Base-by-base conservation (phyloP, 2,329 filamentous ascomycete genomes). In the Colletotrichum limetticola region DNA sequence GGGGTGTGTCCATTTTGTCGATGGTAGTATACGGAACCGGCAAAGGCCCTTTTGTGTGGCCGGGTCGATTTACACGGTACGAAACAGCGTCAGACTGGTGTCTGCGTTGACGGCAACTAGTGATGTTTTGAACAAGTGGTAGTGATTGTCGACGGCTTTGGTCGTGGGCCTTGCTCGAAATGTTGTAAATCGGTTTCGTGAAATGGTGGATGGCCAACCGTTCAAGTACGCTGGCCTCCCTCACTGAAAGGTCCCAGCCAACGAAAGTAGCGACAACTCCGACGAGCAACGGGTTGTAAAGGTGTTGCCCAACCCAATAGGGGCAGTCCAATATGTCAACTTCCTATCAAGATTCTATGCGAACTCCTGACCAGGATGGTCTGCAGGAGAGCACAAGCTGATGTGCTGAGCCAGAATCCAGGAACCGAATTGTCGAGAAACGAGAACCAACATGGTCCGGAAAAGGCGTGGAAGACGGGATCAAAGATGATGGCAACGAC, bases 321-420 rank as follows among this genome's bases (percentile, higher is more conserved):
- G 46, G 22, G 19, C 26, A 28, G 22, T 5, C 24, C 52, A 35
- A 53, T 30, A 22, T 24, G 28, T 63, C 57, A 26, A 28, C 66
- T 57, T 42, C 61, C 67, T 24, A 19, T 37, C 32, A 26, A 66
- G 60, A 56, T 24, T 22, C 26, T 61, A 67, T 61, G 62, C 68
- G 26, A 35, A 49, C 62, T 61, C 49, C 62, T 67, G 68, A 58
- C 68, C 53, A 30, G 68, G 64, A 52, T 72, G 60, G n/a, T 56
- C 37, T 71, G 49, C 57, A 35, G 61, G 49, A 49, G 30, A 11
- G 26, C 22, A 35, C 35, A 70, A 26, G n/a, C 59, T 26, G 55
- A 42, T 46, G 68, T 66, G 28, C 46, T 35, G 22, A 26, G 53
- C 65, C 69, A n/a, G 61, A 53, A 32, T 32, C 22, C 37, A 35